Base-by-base conservation (phyloP, 306 rosid species). In the Lathyrus aphaca region DNA sequence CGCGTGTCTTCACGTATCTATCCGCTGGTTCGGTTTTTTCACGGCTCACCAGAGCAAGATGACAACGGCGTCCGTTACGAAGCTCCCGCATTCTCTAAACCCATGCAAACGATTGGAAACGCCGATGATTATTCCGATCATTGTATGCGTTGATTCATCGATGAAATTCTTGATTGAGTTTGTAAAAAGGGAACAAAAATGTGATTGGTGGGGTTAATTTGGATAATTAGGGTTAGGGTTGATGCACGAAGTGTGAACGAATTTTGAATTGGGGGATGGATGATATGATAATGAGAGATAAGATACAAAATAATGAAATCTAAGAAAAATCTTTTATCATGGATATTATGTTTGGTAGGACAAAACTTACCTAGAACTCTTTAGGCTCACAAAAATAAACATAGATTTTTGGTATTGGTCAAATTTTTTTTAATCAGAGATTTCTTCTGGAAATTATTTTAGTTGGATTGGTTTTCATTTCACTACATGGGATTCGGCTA, bases 11-110 rank as follows among this genome's bases (percentile, higher is more conserved):
- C 0, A 86, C 90, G 92, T 85, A 86, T 42, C 74, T 79, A 0
- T 51, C 79, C 55, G 64, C 74, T 69, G 81, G 75, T 59, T 81
- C 74, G 11, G 80, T 79, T 65, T 71, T 83, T 69, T 25, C 83
- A 56, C 57, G 84, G 59, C 76, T 82, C 69, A 89, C 78, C 82
- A 86, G 84, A 79, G 86, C 91, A 59, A 86, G 88, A 80, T 96
- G 91, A 70, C 91, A 77, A 68, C 93, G 88, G 62, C 84, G 82
- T 86, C 87, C 85, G 78, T 79, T 83, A 74, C 92, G 96, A 89
- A 84, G 95, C 89, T 86, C 98, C 83, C 92, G 89, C 92, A 92
- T 89, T 81, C 84, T 81, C 77, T 74, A 87, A 79, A 86, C 92
- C 90, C 96, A 92, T 92, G 87, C 89, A 92, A 86, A 74, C 82